Evolutionary conservation across 192 early-diverging fungal species (phyloP), one percentile per base, ranked within the genome.

Genomic region (Chytriomyces hyalinus): DNA sequence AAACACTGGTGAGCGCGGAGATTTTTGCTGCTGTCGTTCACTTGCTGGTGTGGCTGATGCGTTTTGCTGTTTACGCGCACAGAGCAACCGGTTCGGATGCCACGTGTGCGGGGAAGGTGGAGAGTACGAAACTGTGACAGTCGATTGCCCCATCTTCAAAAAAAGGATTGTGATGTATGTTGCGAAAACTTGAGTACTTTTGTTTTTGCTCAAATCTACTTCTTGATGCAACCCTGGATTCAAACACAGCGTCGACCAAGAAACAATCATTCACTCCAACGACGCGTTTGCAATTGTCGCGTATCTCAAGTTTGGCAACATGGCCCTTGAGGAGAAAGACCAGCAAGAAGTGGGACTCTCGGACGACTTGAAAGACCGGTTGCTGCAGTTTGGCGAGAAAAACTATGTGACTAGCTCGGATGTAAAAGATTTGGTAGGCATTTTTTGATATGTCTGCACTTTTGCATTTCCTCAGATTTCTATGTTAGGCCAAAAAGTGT

Each of bases 41-140:
- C 3, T 0, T 0, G 22, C 3, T 6, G 6, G 48, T 26, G 46
- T 73, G 1, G 80, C 13, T 4, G 17, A 46, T n/a, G 2, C 51
- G 24, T 22, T 73, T 43, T 49, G 24, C 43, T 20, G 49, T 44
- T 51, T 6, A 28, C 20, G 68, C 17, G 17, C 36, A 20, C 78
- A 90, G 90, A 85, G 92, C 76, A 81, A 92, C 43, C 90, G 89
- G 67, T 96, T 90, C 73, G 94, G 92, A 43, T 70, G 94, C 43
- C 93, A 99, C 81, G 86, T 95, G 6, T 97, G 96, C 75, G 97
- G 97, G 46, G 97, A 99, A 83, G 97, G 97, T 67, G 97, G 97
- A 36, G 97, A 99, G 84, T 99, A 93, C 78, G 97, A 99, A 77
- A 93, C 96, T 5, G 87, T 98, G 65, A 95, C 94, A 0, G 78